Percentiles rank a stretch among this genome's conserved stretches.
Conservation (phyloP, 2,329 filamentous ascomycete species). For the Ophiostoma sp. region DNA sequence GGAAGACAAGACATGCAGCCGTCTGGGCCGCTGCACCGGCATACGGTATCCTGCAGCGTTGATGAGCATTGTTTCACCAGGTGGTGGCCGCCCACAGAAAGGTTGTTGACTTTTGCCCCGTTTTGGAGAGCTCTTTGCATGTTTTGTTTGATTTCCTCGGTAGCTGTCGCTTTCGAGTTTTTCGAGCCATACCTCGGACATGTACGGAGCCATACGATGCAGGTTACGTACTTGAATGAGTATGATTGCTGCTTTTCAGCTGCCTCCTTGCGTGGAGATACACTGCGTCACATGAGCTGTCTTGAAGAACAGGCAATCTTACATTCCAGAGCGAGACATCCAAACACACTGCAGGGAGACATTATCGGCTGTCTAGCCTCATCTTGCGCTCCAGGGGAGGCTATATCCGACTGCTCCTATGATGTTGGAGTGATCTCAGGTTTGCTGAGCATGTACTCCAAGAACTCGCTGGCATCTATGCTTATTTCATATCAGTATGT, state of each 20-base stretch:
- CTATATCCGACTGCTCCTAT: not conserved
- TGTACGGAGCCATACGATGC: not conserved
- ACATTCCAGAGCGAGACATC: slow-evolving; percentile 21
- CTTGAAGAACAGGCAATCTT: not conserved
- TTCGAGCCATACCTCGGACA: no score
- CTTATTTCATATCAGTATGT: no score
- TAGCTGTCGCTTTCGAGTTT: no score
- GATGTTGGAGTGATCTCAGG: not conserved
- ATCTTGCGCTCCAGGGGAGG: not conserved
- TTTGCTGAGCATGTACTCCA: no score
- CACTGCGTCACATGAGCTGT: not conserved
- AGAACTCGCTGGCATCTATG: no score
- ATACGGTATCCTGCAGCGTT: not conserved
- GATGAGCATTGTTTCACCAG: not conserved
- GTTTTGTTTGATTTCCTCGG: not conserved
- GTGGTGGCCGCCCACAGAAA: not conserved
- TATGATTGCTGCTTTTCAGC: not conserved
- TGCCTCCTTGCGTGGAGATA: not conserved
- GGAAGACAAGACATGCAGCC: not conserved
- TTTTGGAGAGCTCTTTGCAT: slow-evolving; percentile 10
- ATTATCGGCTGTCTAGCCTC: not conserved
- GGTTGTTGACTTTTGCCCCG: slow-evolving; percentile 19
- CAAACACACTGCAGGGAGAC: slow-evolving; percentile 17
- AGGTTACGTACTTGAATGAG: not conserved
- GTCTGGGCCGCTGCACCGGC: slow-evolving; percentile 2